Conservation (phyloP, 768 basidiomycete genomes). For the Astraeus odoratus region DNA sequence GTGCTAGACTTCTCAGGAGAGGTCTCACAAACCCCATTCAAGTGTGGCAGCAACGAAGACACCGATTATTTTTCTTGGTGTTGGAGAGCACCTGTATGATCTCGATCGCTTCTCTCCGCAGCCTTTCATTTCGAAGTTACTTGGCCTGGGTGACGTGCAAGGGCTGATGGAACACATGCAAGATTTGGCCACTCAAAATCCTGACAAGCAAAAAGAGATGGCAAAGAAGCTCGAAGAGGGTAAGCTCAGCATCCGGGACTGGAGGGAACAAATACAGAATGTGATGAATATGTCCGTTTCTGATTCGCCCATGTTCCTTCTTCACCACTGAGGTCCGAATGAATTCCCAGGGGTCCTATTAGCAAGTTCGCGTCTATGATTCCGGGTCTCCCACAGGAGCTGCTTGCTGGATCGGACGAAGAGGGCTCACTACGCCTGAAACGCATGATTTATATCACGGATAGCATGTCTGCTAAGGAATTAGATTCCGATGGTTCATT, state of each 20-base stretch:
- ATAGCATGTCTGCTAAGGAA: conserved; percentile 92
- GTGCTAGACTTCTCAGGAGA: background rate
- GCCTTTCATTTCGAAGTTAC: conserved; percentile 93
- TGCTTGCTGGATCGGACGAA: conserved; percentile 90
- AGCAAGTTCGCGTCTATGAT: conserved; percentile 99
- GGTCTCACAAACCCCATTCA: conserved; percentile 10
- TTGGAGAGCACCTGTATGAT: conserved; percentile 96
- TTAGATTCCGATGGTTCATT: conserved; percentile 91
- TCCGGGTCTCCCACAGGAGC: conserved; percentile 87
- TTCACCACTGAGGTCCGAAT: conserved; percentile 4
- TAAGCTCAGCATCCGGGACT: conserved; percentile 92
- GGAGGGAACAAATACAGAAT: conserved; percentile 95
- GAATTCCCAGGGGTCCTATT: conserved; percentile 78
- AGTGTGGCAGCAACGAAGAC: conserved; percentile 99
- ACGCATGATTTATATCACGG: conserved; percentile 97
- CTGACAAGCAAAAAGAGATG: conserved; percentile 97
- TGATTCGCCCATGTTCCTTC: conserved; percentile 2
- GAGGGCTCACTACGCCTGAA: conserved; percentile 89
- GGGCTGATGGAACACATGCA: conserved; percentile 99
- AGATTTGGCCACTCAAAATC: conserved; percentile 86
- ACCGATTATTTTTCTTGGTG: conserved; percentile 97
- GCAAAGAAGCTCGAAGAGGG: conserved; percentile 97
- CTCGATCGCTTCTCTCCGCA: conserved; percentile 93
- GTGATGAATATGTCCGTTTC: conserved; percentile 92
- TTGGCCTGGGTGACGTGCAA: conserved; percentile 95